Evolutionary conservation across 805 yeast species (phyloP), one percentile per base, ranked within the genome.

Genomic region (Priceomyces fermenticarens): DNA sequence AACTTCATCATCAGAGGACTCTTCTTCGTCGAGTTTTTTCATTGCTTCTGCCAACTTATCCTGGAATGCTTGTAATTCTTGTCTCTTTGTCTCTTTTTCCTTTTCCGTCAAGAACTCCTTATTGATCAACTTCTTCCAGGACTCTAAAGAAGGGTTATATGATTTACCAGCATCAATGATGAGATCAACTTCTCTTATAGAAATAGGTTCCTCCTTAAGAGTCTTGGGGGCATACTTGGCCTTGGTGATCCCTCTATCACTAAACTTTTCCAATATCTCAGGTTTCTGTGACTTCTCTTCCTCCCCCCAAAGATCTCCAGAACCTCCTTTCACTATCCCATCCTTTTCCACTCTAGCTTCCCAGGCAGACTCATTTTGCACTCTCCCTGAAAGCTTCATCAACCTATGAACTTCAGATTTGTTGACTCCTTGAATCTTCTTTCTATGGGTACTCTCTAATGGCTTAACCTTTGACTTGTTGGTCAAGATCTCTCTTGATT

Each of bases 141-240:
- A 79, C 41, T 83, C 85, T 48, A 82, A 70, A 10, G 91, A 75
- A 17, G 99, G 99, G 58, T 93, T 93, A 58, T 88, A 93, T 2
- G 98, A 90, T 60, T 85, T 86, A 41, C 98, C 98, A 2, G 83
- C 93, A 52, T 83, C 83, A 10, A 96, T 89, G 3, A 81, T 31
- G 31, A 55, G 53, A 8, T 55, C 52, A 10, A 48, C 53, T n/a
- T 73, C 72, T 43, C 70, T 73, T 12, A 87, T 76, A 32, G 53
- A 52, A n/a, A 81, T 58, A 1, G 95, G 83, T 2, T 66, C 67
- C 26, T 65, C 60, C 35, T 61, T 69, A 48, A 81, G 52, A 2
- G 90, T 83, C 17, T 58, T 60, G 10, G 93, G 91, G 3, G 62
- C 68, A 8, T 30, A 60, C 3, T 75, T 72, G 4, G 88, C 78